Percentiles rank a stretch among this genome's conserved stretches.
Conservation (phyloP, 306 rosid species). For the Senna siamea region DNA sequence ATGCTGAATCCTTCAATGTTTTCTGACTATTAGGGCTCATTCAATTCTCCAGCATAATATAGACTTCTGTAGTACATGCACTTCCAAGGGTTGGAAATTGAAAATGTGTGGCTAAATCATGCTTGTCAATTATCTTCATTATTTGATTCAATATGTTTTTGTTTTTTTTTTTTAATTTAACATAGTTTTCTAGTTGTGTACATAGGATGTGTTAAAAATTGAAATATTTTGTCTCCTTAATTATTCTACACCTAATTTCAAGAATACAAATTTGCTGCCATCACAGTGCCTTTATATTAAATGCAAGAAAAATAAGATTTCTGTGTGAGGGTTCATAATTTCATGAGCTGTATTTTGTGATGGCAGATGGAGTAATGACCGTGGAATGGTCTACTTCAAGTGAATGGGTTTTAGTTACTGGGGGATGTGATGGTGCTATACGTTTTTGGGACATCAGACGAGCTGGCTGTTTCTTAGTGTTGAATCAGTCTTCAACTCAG, state of each 20-base stretch:
- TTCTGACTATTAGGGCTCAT: background rate
- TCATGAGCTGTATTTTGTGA: constrained; percentile 31
- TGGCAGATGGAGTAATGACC: constrained; percentile 87
- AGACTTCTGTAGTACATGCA: background rate
- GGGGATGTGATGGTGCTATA: constrained; percentile 97
- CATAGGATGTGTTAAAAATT: background rate
- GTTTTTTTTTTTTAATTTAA: constrained; percentile 13
- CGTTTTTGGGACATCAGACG: constrained; percentile 98
- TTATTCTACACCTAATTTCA: background rate
- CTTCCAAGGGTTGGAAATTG: background rate
- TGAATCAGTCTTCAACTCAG: constrained; percentile 89
- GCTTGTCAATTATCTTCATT: background rate
- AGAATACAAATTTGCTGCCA: background rate
- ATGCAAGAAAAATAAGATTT: constrained; percentile 26
- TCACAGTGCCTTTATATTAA: constrained; percentile 4
- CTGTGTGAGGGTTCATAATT: constrained; percentile 18
- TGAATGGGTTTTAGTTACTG: constrained; percentile 88
- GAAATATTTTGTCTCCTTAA: constrained; percentile 8
- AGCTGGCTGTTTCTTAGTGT: constrained; percentile 81
- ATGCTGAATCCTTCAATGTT: background rate
- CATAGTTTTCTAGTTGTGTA: background rate
- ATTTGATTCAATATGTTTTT: background rate
- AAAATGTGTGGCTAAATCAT: background rate
- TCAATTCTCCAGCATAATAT: background rate
- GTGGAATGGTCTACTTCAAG: constrained; percentile 94